These are phyloP conservation scores for Ogataea nitratoaversa DNA, from an alignment of 805 yeast genomes.

Conservation along the genomic window DNA sequence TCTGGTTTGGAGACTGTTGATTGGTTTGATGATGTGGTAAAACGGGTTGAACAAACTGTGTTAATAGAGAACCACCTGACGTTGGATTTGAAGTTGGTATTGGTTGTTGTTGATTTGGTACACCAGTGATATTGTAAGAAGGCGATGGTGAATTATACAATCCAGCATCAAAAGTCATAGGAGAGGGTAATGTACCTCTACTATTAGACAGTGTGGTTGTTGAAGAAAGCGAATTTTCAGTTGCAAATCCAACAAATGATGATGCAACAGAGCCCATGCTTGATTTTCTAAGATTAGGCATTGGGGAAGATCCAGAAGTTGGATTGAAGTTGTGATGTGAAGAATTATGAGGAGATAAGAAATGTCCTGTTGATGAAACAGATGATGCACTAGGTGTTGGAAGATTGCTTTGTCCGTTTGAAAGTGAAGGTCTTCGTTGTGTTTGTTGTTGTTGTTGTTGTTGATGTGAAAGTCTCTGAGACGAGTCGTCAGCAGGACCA, in stretches of 20 bases:
- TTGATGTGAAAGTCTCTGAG: constrained; percentile 10
- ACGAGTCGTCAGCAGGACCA: constrained; percentile 22
- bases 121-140: not conserved
- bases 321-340: not conserved
- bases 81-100: not conserved
- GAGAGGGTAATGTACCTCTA: constrained; percentile 5
- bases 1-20: too few species aligned
- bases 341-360: not conserved
- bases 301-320: not conserved
- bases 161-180: constrained; percentile 4
- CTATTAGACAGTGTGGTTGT: constrained; percentile 6
- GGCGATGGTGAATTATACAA: constrained; percentile 6
- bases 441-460: constrained; percentile 2
- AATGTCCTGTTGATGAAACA: not conserved
- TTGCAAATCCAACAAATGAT: not conserved
- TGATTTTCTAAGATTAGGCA: constrained; percentile 1
- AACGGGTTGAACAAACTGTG: constrained; percentile 1
- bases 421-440: not conserved
- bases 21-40: not conserved
- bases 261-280: constrained; percentile 4
- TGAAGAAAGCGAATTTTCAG: constrained; percentile 6
- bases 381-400: not conserved
- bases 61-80: too few species aligned
- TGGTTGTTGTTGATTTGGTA: not conserved
- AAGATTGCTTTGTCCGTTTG: not conserved